Percentiles rank a stretch among this genome's conserved stretches.
Conservation (phyloP, 805 yeast genomes). For the Candida lessepsii region DNA sequence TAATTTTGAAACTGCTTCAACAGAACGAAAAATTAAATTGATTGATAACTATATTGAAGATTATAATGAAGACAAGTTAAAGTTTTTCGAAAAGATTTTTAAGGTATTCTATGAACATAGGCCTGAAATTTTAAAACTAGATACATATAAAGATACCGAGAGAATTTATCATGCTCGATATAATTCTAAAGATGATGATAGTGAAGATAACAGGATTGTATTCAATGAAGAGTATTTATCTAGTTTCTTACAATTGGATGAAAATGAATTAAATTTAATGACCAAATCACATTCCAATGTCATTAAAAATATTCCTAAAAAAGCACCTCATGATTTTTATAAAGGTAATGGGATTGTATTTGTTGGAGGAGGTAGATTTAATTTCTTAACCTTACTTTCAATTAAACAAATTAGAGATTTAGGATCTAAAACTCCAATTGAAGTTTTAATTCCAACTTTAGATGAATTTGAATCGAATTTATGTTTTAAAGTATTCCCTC, state of each 20-base stretch:
- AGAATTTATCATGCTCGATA: conserved; percentile 57
- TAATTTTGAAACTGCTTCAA: conserved; percentile 11
- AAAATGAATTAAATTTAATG: conserved; percentile 44
- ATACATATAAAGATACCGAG: conserved; percentile 43
- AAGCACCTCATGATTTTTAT: conserved; percentile 35
- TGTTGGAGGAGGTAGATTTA: conserved; percentile 80
- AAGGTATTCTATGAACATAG: conserved; percentile 38
- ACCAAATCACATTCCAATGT: conserved; percentile 47
- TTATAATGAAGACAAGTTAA: conserved; percentile 10
- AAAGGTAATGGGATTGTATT: conserved; percentile 57
- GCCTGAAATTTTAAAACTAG: conserved; percentile 46
- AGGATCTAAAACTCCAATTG: conserved; percentile 74
- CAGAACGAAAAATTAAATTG: conserved; percentile 9
- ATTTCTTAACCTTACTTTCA: conserved; percentile 67
- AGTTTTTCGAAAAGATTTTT: conserved; percentile 44
- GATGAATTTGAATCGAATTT: conserved; percentile 70
- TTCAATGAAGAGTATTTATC: conserved; percentile 55
- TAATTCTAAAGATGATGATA: conserved; percentile 27
- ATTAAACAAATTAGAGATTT: conserved; percentile 62
- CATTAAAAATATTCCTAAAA: conserved; percentile 43
- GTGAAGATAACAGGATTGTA: conserved; percentile 26
- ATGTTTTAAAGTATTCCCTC: conserved; percentile 38
- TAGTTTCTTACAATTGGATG: conserved; percentile 46
- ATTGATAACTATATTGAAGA: conserved; percentile 10
- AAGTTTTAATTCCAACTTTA: conserved; percentile 71